Conservation (phyloP, 2,329 filamentous ascomycete species). For the Blastomyces gilchristii region DNA sequence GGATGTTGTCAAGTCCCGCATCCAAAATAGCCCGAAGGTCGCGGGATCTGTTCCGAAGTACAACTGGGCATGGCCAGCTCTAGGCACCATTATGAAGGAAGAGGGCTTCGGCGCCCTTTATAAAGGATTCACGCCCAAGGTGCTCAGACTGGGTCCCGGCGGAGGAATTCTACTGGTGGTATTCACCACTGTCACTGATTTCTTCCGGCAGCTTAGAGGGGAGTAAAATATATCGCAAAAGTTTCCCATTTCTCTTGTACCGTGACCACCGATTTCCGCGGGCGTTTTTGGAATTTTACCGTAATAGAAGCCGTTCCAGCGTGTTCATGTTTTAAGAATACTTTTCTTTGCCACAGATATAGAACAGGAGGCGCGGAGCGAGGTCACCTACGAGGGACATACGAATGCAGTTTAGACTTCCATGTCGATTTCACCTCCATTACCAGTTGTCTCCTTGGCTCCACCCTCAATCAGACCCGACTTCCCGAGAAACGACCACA, state of each 20-base stretch:
- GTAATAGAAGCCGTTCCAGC: not conserved
- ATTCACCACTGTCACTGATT: constrained; percentile 53
- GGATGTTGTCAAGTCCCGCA: constrained; percentile 96
- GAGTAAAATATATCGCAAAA: constrained; percentile 20
- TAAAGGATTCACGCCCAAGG: constrained; percentile 97
- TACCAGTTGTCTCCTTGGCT: not conserved
- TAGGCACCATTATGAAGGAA: constrained; percentile 80
- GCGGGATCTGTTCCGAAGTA: constrained; percentile 82
- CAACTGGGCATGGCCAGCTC: constrained; percentile 91
- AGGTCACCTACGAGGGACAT: too few species aligned
- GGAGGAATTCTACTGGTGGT: constrained; percentile 49
- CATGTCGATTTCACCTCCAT: not conserved
- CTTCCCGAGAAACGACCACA: not conserved
- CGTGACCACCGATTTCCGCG: not conserved
- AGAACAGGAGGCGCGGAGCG: not conserved
- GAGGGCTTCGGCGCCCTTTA: constrained; percentile 88
- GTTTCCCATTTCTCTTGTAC: not conserved
- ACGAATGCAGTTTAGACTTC: too few species aligned
- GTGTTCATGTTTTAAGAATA: not conserved
- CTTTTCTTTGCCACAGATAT: not conserved
- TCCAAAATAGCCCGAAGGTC: constrained; percentile 84
- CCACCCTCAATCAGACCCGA: not conserved
- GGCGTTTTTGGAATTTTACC: not conserved
- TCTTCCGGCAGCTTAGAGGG: constrained; percentile 63
- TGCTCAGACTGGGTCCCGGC: constrained; percentile 63